Evolutionary conservation across 208 protist species (phyloP).

Genomic region (Trypanosoma avium): DNA sequence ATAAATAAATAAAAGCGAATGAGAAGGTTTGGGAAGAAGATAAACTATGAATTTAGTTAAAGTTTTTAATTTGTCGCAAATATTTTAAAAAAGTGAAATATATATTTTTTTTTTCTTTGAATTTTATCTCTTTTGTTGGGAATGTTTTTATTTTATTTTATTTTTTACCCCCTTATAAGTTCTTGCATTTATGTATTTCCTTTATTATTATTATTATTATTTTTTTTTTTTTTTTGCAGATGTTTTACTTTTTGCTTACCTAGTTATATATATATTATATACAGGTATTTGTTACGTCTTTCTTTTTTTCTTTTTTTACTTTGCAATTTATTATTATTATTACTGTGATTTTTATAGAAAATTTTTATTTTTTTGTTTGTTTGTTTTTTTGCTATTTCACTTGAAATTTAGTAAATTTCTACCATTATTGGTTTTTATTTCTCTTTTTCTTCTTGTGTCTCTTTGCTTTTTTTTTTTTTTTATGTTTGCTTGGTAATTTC

Average conservation of each 20-base stretch:
- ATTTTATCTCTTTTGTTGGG: too few species aligned
- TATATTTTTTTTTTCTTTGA: neutral
- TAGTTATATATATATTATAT: neutral
- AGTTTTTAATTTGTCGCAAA: too few species aligned
- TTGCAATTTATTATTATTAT: neutral
- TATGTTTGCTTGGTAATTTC: too few species aligned
- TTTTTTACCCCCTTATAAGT: neutral
- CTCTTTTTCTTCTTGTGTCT: too few species aligned
- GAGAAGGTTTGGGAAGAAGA: too few species aligned
- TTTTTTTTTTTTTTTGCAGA: neutral
- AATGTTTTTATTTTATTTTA: constrained; percentile 1
- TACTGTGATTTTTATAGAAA: neutral
- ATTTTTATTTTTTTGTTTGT: neutral
- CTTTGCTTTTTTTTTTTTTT: too few species aligned
- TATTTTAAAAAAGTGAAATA: too few species aligned
- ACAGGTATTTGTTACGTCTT: neutral
- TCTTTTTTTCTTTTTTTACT: neutral
- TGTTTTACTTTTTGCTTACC: neutral
- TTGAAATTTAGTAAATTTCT: too few species aligned
- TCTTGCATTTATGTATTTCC: neutral
- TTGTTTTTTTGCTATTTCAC: neutral
- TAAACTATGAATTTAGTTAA: too few species aligned
- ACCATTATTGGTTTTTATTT: too few species aligned
- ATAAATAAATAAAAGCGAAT: too few species aligned
- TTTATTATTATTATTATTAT: neutral